phyloP scores from a whole-genome alignment of 176 grass and related monocot genomes.

The Hsuehochloa calcarea region DNA sequence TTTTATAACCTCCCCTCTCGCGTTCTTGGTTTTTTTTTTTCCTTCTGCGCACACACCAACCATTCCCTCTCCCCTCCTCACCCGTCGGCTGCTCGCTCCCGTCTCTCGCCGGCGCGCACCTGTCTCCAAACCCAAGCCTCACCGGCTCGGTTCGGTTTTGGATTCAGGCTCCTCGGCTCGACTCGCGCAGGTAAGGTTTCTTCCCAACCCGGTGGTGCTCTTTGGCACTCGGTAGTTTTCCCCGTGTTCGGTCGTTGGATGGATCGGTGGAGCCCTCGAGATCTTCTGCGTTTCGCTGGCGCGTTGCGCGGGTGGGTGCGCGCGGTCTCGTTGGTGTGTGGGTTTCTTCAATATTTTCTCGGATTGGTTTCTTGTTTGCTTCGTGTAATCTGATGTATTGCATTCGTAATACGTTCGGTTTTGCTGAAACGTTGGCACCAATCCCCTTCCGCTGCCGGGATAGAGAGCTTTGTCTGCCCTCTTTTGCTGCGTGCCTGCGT shows the following conservation, averaged over 20 bases:
- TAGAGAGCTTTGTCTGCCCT: background rate
- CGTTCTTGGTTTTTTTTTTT: constrained; percentile 38
- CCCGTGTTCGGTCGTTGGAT: background rate
- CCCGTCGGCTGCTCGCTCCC: constrained; percentile 42
- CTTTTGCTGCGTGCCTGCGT: background rate
- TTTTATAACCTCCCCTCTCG: constrained; percentile 25
- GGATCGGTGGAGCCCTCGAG: background rate
- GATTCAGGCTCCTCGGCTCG: background rate
- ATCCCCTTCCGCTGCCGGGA: background rate
- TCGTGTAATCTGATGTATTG: background rate
- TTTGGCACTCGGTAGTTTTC: background rate
- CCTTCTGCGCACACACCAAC: background rate
- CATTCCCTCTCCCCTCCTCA: background rate
- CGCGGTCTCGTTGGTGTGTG: background rate
- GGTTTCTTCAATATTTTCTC: background rate
- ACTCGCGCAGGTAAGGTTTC: background rate
- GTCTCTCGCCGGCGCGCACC: constrained; percentile 25
- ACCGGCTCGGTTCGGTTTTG: background rate
- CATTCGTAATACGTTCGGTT: background rate
- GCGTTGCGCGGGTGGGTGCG: background rate
- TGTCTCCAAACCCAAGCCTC: background rate
- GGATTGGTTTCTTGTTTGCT: background rate
- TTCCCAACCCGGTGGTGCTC: background rate
- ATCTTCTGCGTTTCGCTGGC: background rate
- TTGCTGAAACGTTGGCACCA: background rate